These are phyloP conservation scores for Tetrahymena borealis DNA, from an alignment of 73 alveolate species.

Conservation along the genomic window DNA sequence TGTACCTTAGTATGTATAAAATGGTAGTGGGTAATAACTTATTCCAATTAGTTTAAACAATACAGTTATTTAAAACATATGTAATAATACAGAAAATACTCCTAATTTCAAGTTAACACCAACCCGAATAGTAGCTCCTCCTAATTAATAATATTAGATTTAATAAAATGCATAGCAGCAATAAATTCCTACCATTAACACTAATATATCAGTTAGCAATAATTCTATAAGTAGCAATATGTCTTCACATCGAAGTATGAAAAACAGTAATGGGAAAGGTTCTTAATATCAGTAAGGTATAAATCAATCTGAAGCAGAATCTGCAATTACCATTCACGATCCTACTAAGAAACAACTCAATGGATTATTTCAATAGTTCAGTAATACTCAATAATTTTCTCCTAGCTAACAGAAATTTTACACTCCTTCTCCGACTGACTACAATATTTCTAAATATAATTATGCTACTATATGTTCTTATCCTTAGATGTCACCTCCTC, in stretches of 20 bases:
- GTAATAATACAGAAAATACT: no score
- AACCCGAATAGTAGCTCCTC: no score
- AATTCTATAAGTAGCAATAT: not conserved
- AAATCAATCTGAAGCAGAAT: not conserved
- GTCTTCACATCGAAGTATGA: not conserved
- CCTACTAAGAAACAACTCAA: not conserved
- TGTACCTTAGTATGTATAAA: no score
- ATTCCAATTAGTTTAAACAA: no score
- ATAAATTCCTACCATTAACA: not conserved
- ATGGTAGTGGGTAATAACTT: no score
- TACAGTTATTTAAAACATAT: no score
- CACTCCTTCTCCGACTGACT: not conserved
- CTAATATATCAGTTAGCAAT: not conserved
- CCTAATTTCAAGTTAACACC: no score
- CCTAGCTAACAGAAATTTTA: not conserved
- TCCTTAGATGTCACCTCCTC: not conserved
- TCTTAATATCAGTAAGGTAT: not conserved
- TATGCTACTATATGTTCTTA: not conserved
- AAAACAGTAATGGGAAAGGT: not conserved
- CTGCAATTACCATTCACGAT: not conserved
- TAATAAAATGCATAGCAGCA: no score
- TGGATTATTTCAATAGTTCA: not conserved
- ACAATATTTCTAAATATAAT: not conserved
- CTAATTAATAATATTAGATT: no score
- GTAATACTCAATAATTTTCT: not conserved